Conservation (phyloP, 2,329 filamentous ascomycete genomes). For the Gnomoniopsis smithogilvyi region DNA sequence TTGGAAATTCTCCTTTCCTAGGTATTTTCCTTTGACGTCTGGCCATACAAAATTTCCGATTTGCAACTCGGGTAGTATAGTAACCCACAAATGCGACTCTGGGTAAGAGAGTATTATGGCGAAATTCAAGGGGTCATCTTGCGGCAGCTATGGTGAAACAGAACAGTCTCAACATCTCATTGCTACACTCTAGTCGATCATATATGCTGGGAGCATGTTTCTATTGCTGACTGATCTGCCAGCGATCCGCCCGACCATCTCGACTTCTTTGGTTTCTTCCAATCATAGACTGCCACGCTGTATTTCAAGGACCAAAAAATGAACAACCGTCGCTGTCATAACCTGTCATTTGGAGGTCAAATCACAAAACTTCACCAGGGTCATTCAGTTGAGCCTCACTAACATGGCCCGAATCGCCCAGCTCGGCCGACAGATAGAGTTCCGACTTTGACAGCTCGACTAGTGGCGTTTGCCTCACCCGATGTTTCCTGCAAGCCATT, state of each 20-base stretch:
- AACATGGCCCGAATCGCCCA: no score
- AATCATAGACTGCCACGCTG: neutral
- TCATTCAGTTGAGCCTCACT: no score
- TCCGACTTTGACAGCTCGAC: neutral
- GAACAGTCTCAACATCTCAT: slow-evolving; percentile 3
- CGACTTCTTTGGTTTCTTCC: no score
- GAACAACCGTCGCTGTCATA: no score
- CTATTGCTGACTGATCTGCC: neutral
- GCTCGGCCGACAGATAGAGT: neutral
- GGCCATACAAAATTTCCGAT: no score
- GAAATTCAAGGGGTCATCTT: neutral
- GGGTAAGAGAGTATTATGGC: no score
- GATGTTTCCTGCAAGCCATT: neutral
- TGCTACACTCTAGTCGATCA: slow-evolving; percentile 6
- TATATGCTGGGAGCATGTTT: neutral
- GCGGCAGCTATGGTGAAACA: slow-evolving; percentile 6
- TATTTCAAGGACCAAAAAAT: neutral
- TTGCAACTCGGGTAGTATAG: no score
- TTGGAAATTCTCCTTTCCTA: no score
- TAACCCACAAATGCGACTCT: no score
- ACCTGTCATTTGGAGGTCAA: no score
- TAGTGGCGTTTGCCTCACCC: neutral
- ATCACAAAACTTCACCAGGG: no score
- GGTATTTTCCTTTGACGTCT: no score
- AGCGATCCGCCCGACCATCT: neutral